Evolutionary conservation across 495 filamentous ascomycete species (phyloP).

Genomic region (Talaromyces adpressus): DNA sequence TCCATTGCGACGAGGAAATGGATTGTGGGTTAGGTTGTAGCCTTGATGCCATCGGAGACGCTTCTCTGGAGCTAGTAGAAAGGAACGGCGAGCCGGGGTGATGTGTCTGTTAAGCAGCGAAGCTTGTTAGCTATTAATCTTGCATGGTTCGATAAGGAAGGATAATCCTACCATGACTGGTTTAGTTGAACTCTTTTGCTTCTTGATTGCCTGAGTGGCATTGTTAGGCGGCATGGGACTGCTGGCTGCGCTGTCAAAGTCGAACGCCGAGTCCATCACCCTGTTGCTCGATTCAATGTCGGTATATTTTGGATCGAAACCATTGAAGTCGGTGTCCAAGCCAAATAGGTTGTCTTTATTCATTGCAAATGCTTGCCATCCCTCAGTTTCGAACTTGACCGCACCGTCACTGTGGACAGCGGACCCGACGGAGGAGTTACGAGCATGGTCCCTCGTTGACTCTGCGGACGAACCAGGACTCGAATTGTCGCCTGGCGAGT

Average conservation of each 20-base stretch:
- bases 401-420: slow-evolving; percentile 34
- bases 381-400: slow-evolving; percentile 26
- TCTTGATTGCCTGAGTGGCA: slow-evolving; percentile 18
- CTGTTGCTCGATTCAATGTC: slow-evolving; percentile 52
- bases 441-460: slow-evolving; percentile 35
- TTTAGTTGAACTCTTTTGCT: slow-evolving; percentile 22
- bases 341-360: slow-evolving; percentile 36
- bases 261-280: slow-evolving; percentile 58
- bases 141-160: neutral
- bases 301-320: slow-evolving; percentile 27
- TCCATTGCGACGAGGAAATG: slow-evolving; percentile 40
- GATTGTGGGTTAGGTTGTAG: slow-evolving; percentile 35
- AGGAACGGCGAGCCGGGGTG: slow-evolving; percentile 25
- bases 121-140: slow-evolving; percentile 5
- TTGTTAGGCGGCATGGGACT: slow-evolving; percentile 51
- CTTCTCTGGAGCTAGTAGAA: slow-evolving; percentile 34
- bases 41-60: slow-evolving; percentile 39
- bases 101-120: slow-evolving; percentile 14
- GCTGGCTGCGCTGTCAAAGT: slow-evolving; percentile 63
- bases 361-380: slow-evolving; percentile 33
- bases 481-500: slow-evolving; percentile 35
- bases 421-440: slow-evolving; percentile 34
- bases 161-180: slow-evolving; percentile 11
- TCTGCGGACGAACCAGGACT: slow-evolving; percentile 38
- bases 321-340: slow-evolving; percentile 28